phyloP scores from a whole-genome alignment of 2,329 filamentous ascomycete genomes.

The Zopfia rhizophila region DNA sequence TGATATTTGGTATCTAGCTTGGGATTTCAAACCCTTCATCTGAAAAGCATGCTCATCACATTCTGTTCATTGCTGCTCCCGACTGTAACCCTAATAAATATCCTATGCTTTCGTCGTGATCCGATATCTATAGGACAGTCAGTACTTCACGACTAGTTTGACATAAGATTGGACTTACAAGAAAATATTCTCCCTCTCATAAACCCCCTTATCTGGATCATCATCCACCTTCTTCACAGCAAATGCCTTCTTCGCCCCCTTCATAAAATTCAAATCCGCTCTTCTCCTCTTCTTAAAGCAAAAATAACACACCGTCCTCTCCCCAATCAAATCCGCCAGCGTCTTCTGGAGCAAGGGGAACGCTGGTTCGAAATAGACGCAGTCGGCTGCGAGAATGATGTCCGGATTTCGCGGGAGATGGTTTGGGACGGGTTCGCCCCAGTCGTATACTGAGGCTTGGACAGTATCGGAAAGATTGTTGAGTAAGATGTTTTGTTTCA shows the following conservation, averaged over 20 bases:
- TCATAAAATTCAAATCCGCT: constrained; percentile 67
- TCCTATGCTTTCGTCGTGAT: constrained; percentile 13
- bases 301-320: constrained; percentile 77
- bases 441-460: constrained; percentile 79
- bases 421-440: constrained; percentile 64
- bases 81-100: neutral
- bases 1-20: too few relatives aligned
- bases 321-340: constrained; percentile 75
- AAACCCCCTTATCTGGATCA: constrained; percentile 59
- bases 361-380: constrained; percentile 95
- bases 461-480: constrained; percentile 75
- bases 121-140: constrained; percentile 9
- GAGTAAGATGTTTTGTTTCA: constrained; percentile 86
- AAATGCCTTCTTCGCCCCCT: constrained; percentile 61
- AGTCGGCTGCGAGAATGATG: constrained; percentile 92
- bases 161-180: constrained; percentile 53
- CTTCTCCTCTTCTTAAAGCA: constrained; percentile 94
- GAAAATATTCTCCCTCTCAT: constrained; percentile 60
- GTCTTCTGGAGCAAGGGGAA: constrained; percentile 89
- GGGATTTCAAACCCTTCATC: too few relatives aligned
- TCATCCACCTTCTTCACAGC: constrained; percentile 59
- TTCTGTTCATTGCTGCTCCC: constrained; percentile 1
- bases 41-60: constrained; percentile 8
- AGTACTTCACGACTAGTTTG: neutral
- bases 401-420: constrained; percentile 69